Base-by-base conservation (phyloP, 495 filamentous ascomycete genomes). In the Bryoglossum gracile region DNA sequence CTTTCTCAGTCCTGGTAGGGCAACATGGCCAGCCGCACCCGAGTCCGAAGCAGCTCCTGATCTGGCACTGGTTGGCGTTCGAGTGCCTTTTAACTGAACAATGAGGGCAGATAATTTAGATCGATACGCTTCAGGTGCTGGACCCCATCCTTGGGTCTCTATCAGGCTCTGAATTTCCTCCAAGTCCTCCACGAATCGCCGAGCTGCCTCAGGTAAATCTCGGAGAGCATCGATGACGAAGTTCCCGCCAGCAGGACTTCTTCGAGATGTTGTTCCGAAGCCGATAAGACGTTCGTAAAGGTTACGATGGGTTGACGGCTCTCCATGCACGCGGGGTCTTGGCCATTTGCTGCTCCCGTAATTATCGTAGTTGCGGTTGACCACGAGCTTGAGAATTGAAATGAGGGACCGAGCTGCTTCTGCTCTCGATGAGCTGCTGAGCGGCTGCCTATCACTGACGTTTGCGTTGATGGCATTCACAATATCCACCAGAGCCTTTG, bases 261-360 rank as follows among this genome's bases (percentile, higher is more conserved):
- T 21, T 19, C 40, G 47, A 40, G 43, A 36, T 1, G 18, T 33
- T 16, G 47, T 42, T n/a, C n/a, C n/a, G n/a, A n/a, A n/a, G 3
- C 49, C 59, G 19, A 62, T 62, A 13, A 62, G 47, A 3, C 51
- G 51, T 22, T 57, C n/a, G 26, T 56, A 62, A 8, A 62, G 34
- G 26, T 62, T 62, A 8, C 59, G 52, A 24, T 59, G 46, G 1
- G 36, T 46, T 14, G 35, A 28, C n/a, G 36, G 54, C 33, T 57
- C 58, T 0, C 42, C 49, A 42, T 59, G 54, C 11, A 46, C 42
- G 14, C 49, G 45, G 14, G 43, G 55, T 21, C 54, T 41, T 8
- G 48, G 35, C 37, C 44, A 48, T 23, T 34, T 41, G 14, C 18
- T 9, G 25, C 50, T 36, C 17, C 51, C 39, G 22, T 62, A 62